Base-by-base conservation (phyloP, 2,329 filamentous ascomycete genomes). In the Rachicladosporium sp. region DNA sequence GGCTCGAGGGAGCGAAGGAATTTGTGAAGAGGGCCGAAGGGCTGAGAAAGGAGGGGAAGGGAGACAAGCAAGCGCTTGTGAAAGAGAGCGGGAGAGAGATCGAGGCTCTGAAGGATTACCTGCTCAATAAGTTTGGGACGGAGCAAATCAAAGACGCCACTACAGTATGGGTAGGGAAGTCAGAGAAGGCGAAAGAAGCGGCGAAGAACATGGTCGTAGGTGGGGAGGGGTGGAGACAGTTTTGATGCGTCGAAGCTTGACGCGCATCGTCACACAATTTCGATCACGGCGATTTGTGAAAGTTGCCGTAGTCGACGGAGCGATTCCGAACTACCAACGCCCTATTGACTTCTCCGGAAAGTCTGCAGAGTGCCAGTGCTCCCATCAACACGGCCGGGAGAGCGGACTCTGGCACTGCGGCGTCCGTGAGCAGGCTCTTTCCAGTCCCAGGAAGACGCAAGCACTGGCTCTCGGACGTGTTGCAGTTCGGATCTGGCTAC, bases 91-190 rank as follows among this genome's bases (percentile, higher is more conserved):
- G 45, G 29, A 50, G 50, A 12, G 69, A 71, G 50, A 51, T 71
- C 21, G 53, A 58, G 31, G 50, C 45, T 6, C 50, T 70, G 27
- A 41, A 69, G 29, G 55, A 60, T 29, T 70, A 61, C 53, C 71
- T 67, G 52, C 53, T 51, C 42, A 35, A 49, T 15, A 67, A 63
- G 43, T 72, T 70, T 55, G 68, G 69, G 12, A 59, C 55, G 10
- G 54, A 46, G 3, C 54, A 48, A 47, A 56, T 60, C 49, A 43
- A 48, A 27, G 68, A 73, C 60, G 69, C 67, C 35, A 66, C 50
- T 4, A 40, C 43, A 12, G 61, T 58, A 13, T 70, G 64, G 62
- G 62, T 64, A 7, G 58, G 57, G 54, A 61, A 61, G 27, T 52
- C 53, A 37, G 56, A 61, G 44, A 60, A 66, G 43, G 54, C 64